Evolutionary conservation across 176 grass and related monocot genomes (phyloP).

Genomic region (Saccharum officinarum): DNA sequence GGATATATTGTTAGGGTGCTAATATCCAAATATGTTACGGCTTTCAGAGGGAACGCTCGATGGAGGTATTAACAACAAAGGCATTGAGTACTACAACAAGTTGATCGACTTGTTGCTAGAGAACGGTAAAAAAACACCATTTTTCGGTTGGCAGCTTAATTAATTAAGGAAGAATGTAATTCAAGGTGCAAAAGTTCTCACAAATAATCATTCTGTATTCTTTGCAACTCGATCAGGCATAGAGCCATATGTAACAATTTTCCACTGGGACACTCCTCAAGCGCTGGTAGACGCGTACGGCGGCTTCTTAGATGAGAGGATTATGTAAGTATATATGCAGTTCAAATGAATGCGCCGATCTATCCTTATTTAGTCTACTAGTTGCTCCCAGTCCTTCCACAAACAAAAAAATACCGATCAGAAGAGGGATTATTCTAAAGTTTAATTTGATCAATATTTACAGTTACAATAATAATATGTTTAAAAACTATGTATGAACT

Average conservation of each 20-base stretch:
- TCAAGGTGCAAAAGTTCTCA: background rate
- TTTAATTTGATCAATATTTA: too few species aligned
- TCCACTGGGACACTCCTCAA: conserved; percentile 31
- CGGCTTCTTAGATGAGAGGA: conserved; percentile 3
- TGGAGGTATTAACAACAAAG: background rate
- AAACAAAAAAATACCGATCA: background rate
- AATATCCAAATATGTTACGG: background rate
- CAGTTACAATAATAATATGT: too few species aligned
- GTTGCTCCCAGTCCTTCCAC: background rate
- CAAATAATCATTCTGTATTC: background rate
- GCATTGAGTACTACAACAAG: background rate
- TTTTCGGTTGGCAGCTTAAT: background rate
- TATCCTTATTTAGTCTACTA: background rate
- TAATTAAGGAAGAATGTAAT: background rate
- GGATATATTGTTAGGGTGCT: background rate
- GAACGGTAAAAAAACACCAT: background rate
- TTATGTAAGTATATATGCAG: conserved; percentile 16
- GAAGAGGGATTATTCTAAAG: too few species aligned
- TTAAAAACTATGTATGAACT: too few species aligned
- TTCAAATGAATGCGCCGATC: too few species aligned
- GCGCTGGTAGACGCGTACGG: background rate
- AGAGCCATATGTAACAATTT: conserved; percentile 25
- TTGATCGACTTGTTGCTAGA: background rate
- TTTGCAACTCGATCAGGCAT: conserved; percentile 1
- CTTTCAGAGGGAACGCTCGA: background rate